phyloP scores from a whole-genome alignment of 176 grass and related monocot genomes.

The Zizania latifolia region DNA sequence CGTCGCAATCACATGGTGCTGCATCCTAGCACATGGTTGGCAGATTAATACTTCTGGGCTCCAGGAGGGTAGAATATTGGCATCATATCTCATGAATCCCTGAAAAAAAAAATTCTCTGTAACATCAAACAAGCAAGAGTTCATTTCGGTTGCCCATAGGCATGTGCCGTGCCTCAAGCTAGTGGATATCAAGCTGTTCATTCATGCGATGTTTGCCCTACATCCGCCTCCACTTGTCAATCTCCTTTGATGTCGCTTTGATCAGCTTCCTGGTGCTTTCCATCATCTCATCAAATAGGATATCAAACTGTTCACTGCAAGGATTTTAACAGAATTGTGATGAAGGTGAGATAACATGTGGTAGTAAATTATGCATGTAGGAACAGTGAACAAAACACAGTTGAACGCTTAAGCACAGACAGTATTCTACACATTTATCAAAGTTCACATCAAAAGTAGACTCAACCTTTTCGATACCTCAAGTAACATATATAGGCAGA shows the following conservation, averaged over 20 bases:
- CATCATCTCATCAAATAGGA: conserved; percentile 67
- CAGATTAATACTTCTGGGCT: conserved; percentile 15
- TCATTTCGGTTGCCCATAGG: neutral
- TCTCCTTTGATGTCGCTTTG: conserved; percentile 76
- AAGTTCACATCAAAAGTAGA: neutral
- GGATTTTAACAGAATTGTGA: neutral
- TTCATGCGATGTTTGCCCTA: conserved; percentile 9
- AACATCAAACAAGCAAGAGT: neutral
- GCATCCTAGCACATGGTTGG: conserved; percentile 34
- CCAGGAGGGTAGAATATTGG: conserved; percentile 3
- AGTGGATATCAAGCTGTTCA: neutral
- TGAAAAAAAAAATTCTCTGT: conserved; percentile 19
- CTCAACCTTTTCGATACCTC: neutral
- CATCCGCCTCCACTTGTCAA: conserved; percentile 81
- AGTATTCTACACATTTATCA: neutral
- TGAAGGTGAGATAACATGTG: neutral
- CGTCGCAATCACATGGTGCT: conserved; percentile 31
- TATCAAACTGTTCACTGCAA: conserved; percentile 59
- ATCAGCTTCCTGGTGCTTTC: conserved; percentile 74
- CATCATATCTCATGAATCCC: conserved; percentile 22
- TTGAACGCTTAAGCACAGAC: neutral
- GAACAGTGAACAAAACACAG: neutral
- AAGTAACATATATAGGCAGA: neutral
- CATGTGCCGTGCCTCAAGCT: neutral
- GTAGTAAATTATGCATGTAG: neutral